Evolutionary conservation across 139 green algal genomes (phyloP).

Genomic region (Ettlia oleoabundans): DNA sequence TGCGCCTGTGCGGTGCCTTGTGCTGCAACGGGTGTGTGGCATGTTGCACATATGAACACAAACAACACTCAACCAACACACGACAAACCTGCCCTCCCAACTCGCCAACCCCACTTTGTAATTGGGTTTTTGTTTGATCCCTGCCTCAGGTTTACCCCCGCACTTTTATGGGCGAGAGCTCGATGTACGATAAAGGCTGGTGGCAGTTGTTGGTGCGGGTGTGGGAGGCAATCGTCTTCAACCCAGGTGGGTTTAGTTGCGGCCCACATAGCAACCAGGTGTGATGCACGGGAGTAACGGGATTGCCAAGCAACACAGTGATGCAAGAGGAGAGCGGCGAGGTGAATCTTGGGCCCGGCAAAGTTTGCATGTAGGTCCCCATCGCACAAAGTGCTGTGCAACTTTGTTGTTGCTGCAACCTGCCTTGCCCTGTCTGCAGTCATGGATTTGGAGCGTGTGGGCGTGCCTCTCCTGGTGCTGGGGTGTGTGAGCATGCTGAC

Average conservation of each 20-base stretch:
- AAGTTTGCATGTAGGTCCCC: too few species aligned
- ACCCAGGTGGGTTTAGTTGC: conserved; percentile 31
- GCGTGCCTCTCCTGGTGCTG: conserved; percentile 30
- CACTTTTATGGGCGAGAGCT: conserved; percentile 46
- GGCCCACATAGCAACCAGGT: too few species aligned
- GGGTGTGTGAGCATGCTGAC: neutral
- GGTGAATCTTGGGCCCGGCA: too few species aligned
- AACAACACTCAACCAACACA: too few species aligned
- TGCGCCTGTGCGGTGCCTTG: neutral
- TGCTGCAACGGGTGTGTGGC: neutral
- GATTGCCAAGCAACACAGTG: too few species aligned
- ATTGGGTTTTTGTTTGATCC: too few species aligned
- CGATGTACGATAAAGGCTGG: conserved; percentile 70
- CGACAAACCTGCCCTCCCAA: neutral
- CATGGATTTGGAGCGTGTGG: conserved; percentile 52
- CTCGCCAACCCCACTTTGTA: neutral
- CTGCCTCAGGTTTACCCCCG: conserved; percentile 62
- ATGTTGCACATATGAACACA: neutral
- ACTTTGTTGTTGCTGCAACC: too few species aligned
- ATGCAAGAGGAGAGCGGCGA: too few species aligned
- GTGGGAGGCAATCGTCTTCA: conserved; percentile 68
- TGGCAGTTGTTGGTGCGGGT: conserved; percentile 54
- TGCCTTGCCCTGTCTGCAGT: too few species aligned
- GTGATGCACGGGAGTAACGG: too few species aligned
- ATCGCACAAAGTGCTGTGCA: too few species aligned